phyloP scores from a whole-genome alignment of 2,329 filamentous ascomycete species.

The Fusarium sp. region DNA sequence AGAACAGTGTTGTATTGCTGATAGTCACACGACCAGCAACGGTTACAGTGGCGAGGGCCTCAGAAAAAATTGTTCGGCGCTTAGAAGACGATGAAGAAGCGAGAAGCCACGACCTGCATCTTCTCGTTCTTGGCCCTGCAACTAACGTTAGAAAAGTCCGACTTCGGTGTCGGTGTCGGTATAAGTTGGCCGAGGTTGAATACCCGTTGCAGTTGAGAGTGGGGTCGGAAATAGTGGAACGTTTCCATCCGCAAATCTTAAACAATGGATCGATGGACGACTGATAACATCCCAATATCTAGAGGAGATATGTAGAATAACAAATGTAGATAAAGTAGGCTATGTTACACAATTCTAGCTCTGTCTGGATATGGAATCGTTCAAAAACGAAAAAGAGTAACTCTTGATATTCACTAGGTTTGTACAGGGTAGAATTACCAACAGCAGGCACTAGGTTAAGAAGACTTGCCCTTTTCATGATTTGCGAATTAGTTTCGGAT shows the following conservation, averaged over 20 bases:
- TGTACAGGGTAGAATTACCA: neutral
- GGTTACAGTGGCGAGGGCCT: slow-evolving; percentile 37
- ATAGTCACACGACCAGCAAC: slow-evolving; percentile 16
- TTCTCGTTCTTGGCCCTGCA: slow-evolving; percentile 33
- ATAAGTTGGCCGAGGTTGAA: slow-evolving; percentile 14
- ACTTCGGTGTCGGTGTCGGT: slow-evolving; percentile 33
- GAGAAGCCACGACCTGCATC: slow-evolving; percentile 34
- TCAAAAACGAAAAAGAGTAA: neutral
- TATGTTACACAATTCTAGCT: neutral
- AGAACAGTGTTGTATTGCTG: neutral
- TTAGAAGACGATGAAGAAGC: slow-evolving; percentile 18
- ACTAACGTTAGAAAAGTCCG: slow-evolving; percentile 23
- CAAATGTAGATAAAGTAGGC: neutral
- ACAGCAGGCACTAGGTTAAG: neutral
- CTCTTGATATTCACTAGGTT: too few species aligned
- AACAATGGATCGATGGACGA: neutral
- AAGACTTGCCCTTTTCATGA: neutral
- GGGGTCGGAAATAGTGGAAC: neutral
- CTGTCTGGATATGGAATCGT: neutral
- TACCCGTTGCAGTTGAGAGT: neutral
- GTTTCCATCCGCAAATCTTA: neutral
- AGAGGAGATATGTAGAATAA: neutral
- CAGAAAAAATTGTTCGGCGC: slow-evolving; percentile 25
- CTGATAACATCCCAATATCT: neutral
- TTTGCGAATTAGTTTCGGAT: neutral